Conservation (phyloP, 805 yeast species). For the Zygosaccharomyces bailii region DNA sequence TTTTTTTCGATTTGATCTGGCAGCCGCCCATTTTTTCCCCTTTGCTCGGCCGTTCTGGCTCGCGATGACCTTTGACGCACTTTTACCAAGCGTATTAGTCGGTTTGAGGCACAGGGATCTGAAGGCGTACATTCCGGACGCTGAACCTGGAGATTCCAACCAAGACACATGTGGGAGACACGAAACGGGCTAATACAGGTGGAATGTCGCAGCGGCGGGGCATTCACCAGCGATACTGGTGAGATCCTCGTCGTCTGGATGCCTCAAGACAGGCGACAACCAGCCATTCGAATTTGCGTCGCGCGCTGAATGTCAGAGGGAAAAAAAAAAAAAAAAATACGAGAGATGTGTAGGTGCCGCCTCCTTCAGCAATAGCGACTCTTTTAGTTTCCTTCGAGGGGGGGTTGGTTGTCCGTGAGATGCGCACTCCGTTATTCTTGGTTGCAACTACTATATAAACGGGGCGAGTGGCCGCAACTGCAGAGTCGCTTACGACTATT, state of each 20-base stretch:
- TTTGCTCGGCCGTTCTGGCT: not conserved
- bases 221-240: not conserved
- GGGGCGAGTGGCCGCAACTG: too few species aligned
- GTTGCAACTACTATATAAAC: too few species aligned
- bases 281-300: conserved; percentile 2
- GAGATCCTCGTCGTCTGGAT: not conserved
- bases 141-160: not conserved
- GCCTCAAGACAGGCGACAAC: not conserved
- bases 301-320: not conserved
- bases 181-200: not conserved
- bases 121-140: not conserved
- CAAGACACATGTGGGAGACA: not conserved
- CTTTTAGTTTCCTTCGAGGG: too few species aligned
- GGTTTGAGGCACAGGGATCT: conserved; percentile 3
- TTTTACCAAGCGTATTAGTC: conserved; percentile 1
- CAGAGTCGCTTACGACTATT: too few species aligned
- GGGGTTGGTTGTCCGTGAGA: too few species aligned
- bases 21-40: conserved; percentile 8
- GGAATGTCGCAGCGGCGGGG: not conserved
- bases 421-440: too few species aligned
- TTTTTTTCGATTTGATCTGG: too few species aligned
- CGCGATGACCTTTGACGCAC: conserved; percentile 2
- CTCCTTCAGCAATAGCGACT: too few species aligned
- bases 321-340: too few species aligned
- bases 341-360: not conserved